Conservation (phyloP, 2,329 filamentous ascomycete genomes). For the Verticillium nonalfalfae region DNA sequence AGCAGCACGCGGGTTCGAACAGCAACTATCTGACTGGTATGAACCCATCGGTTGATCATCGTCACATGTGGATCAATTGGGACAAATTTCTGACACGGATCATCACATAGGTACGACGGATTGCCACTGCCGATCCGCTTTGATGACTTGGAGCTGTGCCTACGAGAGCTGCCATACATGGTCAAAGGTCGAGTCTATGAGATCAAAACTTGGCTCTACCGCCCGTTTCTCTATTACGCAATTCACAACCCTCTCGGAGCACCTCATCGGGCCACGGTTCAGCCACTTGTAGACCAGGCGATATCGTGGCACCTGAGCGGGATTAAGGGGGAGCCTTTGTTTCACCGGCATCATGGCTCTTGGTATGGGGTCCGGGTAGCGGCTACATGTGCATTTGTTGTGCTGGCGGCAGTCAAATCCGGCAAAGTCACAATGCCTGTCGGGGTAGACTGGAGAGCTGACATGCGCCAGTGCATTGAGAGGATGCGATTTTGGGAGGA, state of each 20-base stretch:
- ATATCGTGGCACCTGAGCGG: slow-evolving; percentile 14
- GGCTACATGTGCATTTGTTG: slow-evolving; percentile 14
- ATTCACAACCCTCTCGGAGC: slow-evolving; percentile 6
- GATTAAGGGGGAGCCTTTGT: slow-evolving; percentile 14
- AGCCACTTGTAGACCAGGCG: slow-evolving; percentile 12
- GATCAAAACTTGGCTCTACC: slow-evolving; percentile 13
- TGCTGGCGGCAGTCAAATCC: slow-evolving; percentile 17
- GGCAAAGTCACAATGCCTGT: slow-evolving; percentile 2
- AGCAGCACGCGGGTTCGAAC: slow-evolving; percentile 10
- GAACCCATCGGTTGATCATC: not conserved
- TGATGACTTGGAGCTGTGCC: not conserved
- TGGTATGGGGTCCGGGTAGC: slow-evolving; percentile 17
- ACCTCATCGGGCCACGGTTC: slow-evolving; percentile 6
- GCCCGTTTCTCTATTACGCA: slow-evolving; percentile 13
- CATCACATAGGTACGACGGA: not conserved
- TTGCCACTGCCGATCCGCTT: not conserved
- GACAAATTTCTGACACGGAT: not conserved
- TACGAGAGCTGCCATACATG: not conserved
- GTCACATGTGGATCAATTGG: not conserved
- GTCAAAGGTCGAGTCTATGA: not conserved
- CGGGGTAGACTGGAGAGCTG: not conserved
- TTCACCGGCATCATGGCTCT: slow-evolving; percentile 24
- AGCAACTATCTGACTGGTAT: not conserved
- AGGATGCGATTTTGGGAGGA: slow-evolving; percentile 1
- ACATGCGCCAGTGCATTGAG: not conserved